Percentiles rank a stretch among this genome's conserved stretches.
phyloP scores from a whole-genome alignment of 441 rosid genomes.

The Mallotus japonicus region DNA sequence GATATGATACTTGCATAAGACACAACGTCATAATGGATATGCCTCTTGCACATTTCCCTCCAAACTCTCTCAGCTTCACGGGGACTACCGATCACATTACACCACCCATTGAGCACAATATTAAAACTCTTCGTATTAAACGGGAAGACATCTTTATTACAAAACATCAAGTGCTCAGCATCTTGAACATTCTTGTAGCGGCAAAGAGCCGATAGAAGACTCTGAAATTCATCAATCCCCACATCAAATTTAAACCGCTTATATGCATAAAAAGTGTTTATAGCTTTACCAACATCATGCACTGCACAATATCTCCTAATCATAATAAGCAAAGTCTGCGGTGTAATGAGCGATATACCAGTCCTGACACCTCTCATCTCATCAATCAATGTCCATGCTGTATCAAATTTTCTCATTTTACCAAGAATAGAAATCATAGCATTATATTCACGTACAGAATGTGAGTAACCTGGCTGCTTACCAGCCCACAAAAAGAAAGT shows the following conservation, averaged over 20 bases:
- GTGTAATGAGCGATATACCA: conserved; percentile 57
- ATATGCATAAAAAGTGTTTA: conserved; percentile 72
- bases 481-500: conserved; percentile 88
- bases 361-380: conserved; percentile 67
- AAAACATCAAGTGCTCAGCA: conserved; percentile 86
- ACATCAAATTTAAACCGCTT: conserved; percentile 62
- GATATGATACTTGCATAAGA: conserved; percentile 71
- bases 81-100: conserved; percentile 74
- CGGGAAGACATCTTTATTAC: conserved; percentile 65
- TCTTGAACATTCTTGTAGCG: conserved; percentile 91
- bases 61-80: conserved; percentile 75
- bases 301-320: conserved; percentile 86
- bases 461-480: conserved; percentile 56
- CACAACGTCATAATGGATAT: conserved; percentile 58
- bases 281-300: conserved; percentile 82
- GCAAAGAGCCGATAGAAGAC: conserved; percentile 86
- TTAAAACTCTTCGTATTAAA: conserved; percentile 77
- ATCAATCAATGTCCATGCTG: conserved; percentile 85
- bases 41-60: conserved; percentile 74
- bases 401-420: conserved; percentile 88
- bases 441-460: conserved; percentile 61
- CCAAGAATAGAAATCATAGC: conserved; percentile 82
- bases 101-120: conserved; percentile 87
- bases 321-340: conserved; percentile 85
- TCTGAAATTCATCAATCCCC: conserved; percentile 79